Evolutionary conservation across 257 asterid species (phyloP).

Genomic region (Prunella vulgaris): DNA sequence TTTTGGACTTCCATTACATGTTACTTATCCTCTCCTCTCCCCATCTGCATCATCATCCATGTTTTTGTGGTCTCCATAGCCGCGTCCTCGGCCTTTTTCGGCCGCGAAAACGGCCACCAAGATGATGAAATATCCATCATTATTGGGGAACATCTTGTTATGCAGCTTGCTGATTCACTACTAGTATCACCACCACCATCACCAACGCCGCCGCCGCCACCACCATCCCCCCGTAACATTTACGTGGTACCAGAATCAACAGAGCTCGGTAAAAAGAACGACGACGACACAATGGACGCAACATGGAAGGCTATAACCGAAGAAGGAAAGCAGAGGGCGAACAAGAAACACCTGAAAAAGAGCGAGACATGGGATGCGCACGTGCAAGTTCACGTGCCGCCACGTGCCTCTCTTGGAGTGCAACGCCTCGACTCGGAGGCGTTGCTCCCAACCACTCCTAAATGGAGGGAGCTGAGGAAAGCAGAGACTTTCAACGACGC

Average conservation of each 20-base stretch:
- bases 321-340: constrained; percentile 23
- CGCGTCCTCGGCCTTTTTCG: constrained; percentile 34
- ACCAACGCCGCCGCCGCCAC: not conserved
- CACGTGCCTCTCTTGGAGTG: not conserved
- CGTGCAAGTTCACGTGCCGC: not conserved
- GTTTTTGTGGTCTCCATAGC: constrained; percentile 34
- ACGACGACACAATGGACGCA: constrained; percentile 49
- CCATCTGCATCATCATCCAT: constrained; percentile 33
- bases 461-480: constrained; percentile 52
- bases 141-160: not conserved
- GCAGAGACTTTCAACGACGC: constrained; percentile 65
- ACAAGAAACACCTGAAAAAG: constrained; percentile 35
- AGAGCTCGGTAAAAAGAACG: too few relatives aligned
- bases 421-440: constrained; percentile 33
- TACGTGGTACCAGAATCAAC: not conserved
- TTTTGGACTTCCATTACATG: constrained; percentile 23
- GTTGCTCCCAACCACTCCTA: constrained; percentile 25
- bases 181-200: not conserved
- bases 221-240: not conserved
- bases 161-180: not conserved
- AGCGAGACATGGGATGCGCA: constrained; percentile 43
- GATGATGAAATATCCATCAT: not conserved
- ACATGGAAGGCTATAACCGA: constrained; percentile 56
- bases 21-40: constrained; percentile 40
- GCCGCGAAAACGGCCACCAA: constrained; percentile 7